These are phyloP conservation scores for Amanita rimosa DNA, from an alignment of 768 basidiomycete species.

Conservation along the genomic window DNA sequence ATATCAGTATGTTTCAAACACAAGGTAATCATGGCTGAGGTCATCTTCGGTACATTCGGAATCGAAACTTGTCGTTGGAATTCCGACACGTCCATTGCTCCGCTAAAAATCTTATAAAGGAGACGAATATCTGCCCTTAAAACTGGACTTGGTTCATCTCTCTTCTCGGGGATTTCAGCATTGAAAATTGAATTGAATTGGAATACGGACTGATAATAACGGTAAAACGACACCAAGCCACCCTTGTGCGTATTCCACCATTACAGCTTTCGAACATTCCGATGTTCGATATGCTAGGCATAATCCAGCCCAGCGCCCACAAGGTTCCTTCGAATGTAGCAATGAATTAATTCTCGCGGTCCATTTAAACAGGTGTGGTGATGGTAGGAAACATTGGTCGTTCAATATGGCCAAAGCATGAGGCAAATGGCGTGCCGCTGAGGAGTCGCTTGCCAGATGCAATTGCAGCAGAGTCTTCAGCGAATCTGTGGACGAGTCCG, in stretches of 20 bases:
- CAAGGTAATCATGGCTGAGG: conserved; percentile 41
- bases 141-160: conserved; percentile 51
- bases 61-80: conserved; percentile 71
- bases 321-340: conserved; percentile 68
- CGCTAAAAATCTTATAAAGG: conserved; percentile 47
- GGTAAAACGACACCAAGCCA: conserved; percentile 63
- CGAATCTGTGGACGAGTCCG: conserved; percentile 25
- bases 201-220: conserved; percentile 52
- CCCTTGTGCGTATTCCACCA: conserved; percentile 61
- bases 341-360: conserved; percentile 59
- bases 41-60: conserved; percentile 67
- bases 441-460: conserved; percentile 60
- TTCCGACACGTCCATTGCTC: conserved; percentile 52
- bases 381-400: conserved; percentile 41
- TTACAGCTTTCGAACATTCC: conserved; percentile 38
- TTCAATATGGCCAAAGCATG: conserved; percentile 47
- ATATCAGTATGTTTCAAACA: conserved; percentile 37
- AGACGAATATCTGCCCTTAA: conserved; percentile 59
- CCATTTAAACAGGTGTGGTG: conserved; percentile 68
- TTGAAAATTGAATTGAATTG: conserved; percentile 12
- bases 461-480: conserved; percentile 58
- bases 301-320: conserved; percentile 71
- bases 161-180: conserved; percentile 29
- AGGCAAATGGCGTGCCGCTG: conserved; percentile 46
- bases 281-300: conserved; percentile 64